Base-by-base conservation (phyloP, 2,329 filamentous ascomycete genomes). In the Aspergillus sojae region DNA sequence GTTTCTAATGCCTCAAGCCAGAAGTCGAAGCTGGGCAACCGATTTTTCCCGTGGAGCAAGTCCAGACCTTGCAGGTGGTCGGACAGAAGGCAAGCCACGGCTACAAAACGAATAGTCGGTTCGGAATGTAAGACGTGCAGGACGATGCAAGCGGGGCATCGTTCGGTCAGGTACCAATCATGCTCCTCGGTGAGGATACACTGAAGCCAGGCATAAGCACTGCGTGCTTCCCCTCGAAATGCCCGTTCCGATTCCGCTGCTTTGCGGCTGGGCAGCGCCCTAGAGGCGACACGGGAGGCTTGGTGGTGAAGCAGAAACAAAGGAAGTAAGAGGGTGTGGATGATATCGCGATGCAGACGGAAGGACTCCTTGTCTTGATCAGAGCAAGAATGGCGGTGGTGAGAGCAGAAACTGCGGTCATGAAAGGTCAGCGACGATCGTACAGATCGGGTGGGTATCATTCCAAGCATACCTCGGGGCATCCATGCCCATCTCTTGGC, bases 291-390 rank as follows among this genome's bases (percentile, higher is more conserved):
- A 1, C 78, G 78, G 34, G 82, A 81, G n/a, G 86, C 84, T 66
- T 84, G 83, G 63, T 81, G 79, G 74, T 84, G 85, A 59, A 88
- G 80, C 64, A 85, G 79, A 39, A 86, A 84, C 10, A 88, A 76
- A n/a, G 86, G 86, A 57, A 86, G 82, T 58, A 87, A 80, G 16
- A 88, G 78, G 39, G 85, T 85, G 68, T 88, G 85, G 59, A 87
- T 82, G 59, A 88, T 81, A 64, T 88, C 85, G 70, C 86, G 85
- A 67, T 87, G 84, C 23, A 87, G 78, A 16, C 84, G 74, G 65
- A 78, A 80, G 23, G 69, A 69, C 19, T 75, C 71, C 52, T 77
- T 75, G 14, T 75, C 74, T 46, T 72, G 60, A 19, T 67, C 55
- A 30, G 71, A 69, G 68, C 76, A 75, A 21, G 70, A 67, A 52